These are phyloP conservation scores for Trichoderma cornu-damae DNA, from an alignment of 2,329 filamentous ascomycete species.

Conservation along the genomic window DNA sequence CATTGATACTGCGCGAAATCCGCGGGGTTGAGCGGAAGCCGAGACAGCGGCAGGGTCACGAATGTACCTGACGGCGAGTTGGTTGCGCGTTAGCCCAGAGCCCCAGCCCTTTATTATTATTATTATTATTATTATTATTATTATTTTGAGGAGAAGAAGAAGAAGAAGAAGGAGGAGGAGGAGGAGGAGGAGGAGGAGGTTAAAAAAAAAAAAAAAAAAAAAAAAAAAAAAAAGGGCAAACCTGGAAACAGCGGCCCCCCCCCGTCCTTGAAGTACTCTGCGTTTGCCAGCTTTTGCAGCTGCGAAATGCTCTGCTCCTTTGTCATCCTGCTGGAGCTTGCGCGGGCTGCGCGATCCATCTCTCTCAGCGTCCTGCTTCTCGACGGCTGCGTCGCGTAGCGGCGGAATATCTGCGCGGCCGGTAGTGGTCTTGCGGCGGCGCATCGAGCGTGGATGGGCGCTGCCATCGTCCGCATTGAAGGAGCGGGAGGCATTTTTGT, in stretches of 20 bases:
- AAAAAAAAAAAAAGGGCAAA: too few relatives aligned
- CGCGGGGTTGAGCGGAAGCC: slow-evolving; percentile 29
- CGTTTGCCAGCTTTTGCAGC: slow-evolving; percentile 30
- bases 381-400: slow-evolving; percentile 26
- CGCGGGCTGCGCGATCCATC: slow-evolving; percentile 25
- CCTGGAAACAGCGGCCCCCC: slow-evolving; percentile 35
- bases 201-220: too few relatives aligned
- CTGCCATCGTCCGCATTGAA: slow-evolving; percentile 8
- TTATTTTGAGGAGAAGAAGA: too few relatives aligned
- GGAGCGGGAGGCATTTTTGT: slow-evolving; percentile 20
- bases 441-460: slow-evolving; percentile 21
- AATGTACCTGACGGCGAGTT: too few relatives aligned
- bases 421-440: slow-evolving; percentile 22
- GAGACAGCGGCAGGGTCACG: slow-evolving; percentile 38
- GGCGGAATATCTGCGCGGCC: slow-evolving; percentile 25
- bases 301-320: slow-evolving; percentile 30
- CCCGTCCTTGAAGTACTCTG: slow-evolving; percentile 33
- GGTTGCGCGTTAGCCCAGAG: too few relatives aligned
- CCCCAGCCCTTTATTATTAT: too few relatives aligned
- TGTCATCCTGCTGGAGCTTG: slow-evolving; percentile 25
- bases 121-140: too few relatives aligned
- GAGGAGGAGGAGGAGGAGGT: too few relatives aligned
- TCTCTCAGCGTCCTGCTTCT: slow-evolving; percentile 28
- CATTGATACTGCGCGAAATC: slow-evolving; percentile 36
- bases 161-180: too few relatives aligned